A percentile compares a stretch with the other conserved stretches of the same genome.
phyloP scores from a whole-genome alignment of 192 early-diverging fungal genomes.

The Gonapodya prolifera region DNA sequence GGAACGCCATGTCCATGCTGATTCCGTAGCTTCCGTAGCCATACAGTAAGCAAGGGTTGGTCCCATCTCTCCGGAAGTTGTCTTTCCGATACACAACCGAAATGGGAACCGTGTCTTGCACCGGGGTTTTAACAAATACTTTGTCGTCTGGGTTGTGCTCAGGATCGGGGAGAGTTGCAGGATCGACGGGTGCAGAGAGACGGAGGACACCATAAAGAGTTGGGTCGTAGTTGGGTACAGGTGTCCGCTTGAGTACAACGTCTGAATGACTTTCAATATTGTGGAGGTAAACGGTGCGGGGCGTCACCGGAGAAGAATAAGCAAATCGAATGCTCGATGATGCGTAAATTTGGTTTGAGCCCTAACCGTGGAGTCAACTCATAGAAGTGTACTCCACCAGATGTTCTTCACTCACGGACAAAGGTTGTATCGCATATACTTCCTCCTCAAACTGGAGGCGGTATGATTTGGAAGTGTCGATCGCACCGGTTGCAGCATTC shows the following conservation, averaged over 20 bases:
- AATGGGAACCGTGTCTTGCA: conserved; percentile 26
- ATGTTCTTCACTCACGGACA: conserved; percentile 1
- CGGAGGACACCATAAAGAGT: neutral
- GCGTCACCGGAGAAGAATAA: conserved; percentile 21
- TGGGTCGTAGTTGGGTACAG: neutral
- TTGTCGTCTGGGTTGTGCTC: neutral
- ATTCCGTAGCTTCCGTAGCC: conserved; percentile 28
- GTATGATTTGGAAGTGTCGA: conserved; percentile 4
- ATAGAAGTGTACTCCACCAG: conserved; percentile 1
- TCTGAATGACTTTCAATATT: neutral
- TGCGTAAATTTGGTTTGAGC: conserved; percentile 6
- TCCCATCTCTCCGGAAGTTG: conserved; percentile 21
- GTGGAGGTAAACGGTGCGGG: conserved; percentile 1
- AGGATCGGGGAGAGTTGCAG: neutral
- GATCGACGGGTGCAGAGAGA: neutral
- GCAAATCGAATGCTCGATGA: conserved; percentile 14
- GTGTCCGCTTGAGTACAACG: neutral
- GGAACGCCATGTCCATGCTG: conserved; percentile 14
- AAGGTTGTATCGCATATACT: conserved; percentile 11
- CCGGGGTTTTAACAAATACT: conserved; percentile 19
- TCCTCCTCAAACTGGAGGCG: conserved; percentile 19
- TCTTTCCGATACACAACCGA: conserved; percentile 25
- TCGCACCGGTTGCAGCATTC: neutral
- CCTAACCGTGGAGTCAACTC: conserved; percentile 3
- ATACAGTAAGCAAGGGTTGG: conserved; percentile 22